Percentiles rank a stretch among this genome's conserved stretches.
Conservation (phyloP, 2,329 filamentous ascomycete species). For the Penicillium hesseltinei region DNA sequence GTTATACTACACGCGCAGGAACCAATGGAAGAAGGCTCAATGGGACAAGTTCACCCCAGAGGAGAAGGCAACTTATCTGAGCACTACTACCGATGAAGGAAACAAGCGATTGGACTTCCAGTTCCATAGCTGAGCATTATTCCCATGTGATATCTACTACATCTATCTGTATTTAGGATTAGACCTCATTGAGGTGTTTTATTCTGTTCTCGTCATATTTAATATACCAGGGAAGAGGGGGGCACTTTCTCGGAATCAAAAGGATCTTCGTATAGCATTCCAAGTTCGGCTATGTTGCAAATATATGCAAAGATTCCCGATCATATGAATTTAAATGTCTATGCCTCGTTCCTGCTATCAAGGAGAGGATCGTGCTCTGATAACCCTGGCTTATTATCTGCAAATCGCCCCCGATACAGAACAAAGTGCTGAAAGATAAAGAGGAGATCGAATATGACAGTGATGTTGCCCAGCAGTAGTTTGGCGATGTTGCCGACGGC, state of each 20-base stretch:
- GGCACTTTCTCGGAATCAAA: neutral
- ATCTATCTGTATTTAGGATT: neutral
- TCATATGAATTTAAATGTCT: too few relatives aligned
- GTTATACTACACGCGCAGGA: conserved; percentile 29
- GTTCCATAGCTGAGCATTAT: conserved; percentile 47
- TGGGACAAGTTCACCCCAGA: conserved; percentile 50
- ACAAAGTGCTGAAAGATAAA: too few relatives aligned
- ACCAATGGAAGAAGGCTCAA: conserved; percentile 34
- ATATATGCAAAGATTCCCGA: neutral
- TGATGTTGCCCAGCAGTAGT: too few relatives aligned
- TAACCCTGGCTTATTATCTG: too few relatives aligned
- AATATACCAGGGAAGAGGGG: neutral
- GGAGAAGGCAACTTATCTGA: conserved; percentile 50
- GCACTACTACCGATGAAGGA: conserved; percentile 53
- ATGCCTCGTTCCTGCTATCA: too few relatives aligned
- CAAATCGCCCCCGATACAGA: too few relatives aligned
- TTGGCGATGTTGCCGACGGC: too few relatives aligned
- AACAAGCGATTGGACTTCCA: conserved; percentile 56
- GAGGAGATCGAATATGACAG: too few relatives aligned
- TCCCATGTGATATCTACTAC: neutral
- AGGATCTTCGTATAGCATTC: neutral
- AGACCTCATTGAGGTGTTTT: neutral
- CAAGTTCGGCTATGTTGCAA: neutral
- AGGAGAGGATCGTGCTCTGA: too few relatives aligned
- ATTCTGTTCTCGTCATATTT: neutral